Conservation (phyloP, 2,329 filamentous ascomycete species). For the Xylariaceae sp. region DNA sequence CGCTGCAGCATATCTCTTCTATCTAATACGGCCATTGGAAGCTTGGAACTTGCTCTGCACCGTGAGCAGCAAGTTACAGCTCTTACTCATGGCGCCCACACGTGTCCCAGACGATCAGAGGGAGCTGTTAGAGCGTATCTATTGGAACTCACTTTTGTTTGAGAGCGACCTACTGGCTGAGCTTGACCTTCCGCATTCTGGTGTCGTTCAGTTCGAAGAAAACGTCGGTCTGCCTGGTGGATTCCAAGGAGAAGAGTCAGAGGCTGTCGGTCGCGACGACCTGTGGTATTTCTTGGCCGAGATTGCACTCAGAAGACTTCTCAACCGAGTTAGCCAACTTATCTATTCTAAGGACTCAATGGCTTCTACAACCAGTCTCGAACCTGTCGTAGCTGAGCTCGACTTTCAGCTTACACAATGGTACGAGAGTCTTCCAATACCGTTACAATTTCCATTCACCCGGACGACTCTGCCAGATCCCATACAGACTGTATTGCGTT, state of each 20-base stretch:
- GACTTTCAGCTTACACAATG: constrained; percentile 81
- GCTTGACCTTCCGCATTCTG: constrained; percentile 76
- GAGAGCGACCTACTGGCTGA: constrained; percentile 78
- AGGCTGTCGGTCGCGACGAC: constrained; percentile 66
- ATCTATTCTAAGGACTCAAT: constrained; percentile 73
- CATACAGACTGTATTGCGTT: constrained; percentile 72
- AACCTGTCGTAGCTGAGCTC: constrained; percentile 73
- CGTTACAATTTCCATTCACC: constrained; percentile 74
- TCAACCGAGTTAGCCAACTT: constrained; percentile 75
- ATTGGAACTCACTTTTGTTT: constrained; percentile 79
- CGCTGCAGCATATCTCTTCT: constrained; percentile 78
- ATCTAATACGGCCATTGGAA: constrained; percentile 75
- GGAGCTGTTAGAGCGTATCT: constrained; percentile 72
- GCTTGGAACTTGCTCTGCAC: constrained; percentile 78
- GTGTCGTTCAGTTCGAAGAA: constrained; percentile 78
- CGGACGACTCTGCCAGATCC: constrained; percentile 64
- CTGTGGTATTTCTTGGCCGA: constrained; percentile 85
- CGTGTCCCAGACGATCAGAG: constrained; percentile 66
- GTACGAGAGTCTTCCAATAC: constrained; percentile 73
- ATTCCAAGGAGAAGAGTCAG: constrained; percentile 67
- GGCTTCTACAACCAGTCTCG: constrained; percentile 67
- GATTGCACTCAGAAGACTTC: constrained; percentile 70
- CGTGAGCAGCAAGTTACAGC: constrained; percentile 75
- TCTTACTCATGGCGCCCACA: constrained; percentile 70
- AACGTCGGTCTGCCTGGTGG: constrained; percentile 73